Base-by-base conservation (phyloP, 768 basidiomycete genomes). In the Serendipita sp. region DNA sequence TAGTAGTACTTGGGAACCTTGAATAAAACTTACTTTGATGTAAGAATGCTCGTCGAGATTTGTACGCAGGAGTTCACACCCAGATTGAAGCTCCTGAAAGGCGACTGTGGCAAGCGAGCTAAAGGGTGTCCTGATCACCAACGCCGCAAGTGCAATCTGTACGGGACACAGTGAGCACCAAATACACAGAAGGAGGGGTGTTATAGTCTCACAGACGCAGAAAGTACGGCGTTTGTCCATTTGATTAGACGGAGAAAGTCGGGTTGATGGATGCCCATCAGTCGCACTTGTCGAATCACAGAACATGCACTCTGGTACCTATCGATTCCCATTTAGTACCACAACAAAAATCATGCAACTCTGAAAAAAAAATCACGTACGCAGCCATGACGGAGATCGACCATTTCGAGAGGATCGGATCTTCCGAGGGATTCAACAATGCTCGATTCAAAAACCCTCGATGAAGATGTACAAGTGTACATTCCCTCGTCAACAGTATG, bases 331-430 rank as follows among this genome's bases (percentile, higher is more conserved):
- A 23, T 23, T 41, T 13, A 32, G 48, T 8, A 51, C 18, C 48
- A 32, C 23, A 23, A 23, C 1, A 3, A 18, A 2, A 51, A 51
- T 51, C n/a, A 8, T 7, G n/a, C 2, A 51, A 51, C 8, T 51
- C 7, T 60, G 28, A 60, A 60, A 11, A 54, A 54, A 30, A 30
- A 5, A 60, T 35, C 8, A 32, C 56, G n/a, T 60, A 60, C 56
- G 56, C 56, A n/a, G 56, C 56, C 56, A 60, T 60, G 2, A 60
- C 56, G 11, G 56, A 60, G 56, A 60, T 60, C 2, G 56, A 60
- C 23, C 34, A 60, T 35, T 60, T 60, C 23, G 28, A 32, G 4
- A 60, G 56, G 34, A 60, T 60, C 7, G 56, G 56, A 32, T 60
- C 56, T 32, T 35, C 56, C 23, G 56, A 28, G 3, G 56, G 56